Base-by-base conservation (phyloP, 129 eudicot genomes). In the Heracleum sosnowskyi region DNA sequence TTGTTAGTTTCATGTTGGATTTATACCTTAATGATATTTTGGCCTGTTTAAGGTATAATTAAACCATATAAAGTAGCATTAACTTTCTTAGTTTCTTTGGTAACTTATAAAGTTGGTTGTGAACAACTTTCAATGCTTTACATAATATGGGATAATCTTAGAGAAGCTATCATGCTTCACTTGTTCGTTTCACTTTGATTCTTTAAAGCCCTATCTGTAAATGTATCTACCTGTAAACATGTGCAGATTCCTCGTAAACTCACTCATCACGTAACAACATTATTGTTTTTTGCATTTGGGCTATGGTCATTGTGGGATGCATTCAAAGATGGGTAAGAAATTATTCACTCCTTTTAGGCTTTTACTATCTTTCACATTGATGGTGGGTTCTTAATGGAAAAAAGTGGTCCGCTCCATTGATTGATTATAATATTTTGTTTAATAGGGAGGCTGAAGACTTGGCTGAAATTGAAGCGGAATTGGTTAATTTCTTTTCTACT, bases 231-330 rank as follows among this genome's bases (percentile, higher is more conserved):
- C 44, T 72, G 37, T 77, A 46, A 79, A 80, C 34, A 57, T 46
- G 62, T 82, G 86, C 97, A 95, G 98, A 90, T 95, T 57, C 84
- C 98, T 0, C 89, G 96, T 53, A 87, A 90, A 78, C 87, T 85
- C 86, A 86, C 97, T 80, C 96, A 95, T 83, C 98, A 95, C 69
- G 83, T 91, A 42, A 90, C 98, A 78, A 95, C 98, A 18, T 39
- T 95, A 16, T 84, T 95, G 83, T 95, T 95, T 85, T 87, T 91
- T 78, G 97, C 90, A 34, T 95, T 94, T 79, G 98, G 98, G 47
- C 47, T 94, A 39, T 95, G 98, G 98, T 94, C 98, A 60, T 80
- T 94, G 60, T 94, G 98, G 98, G 98, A 94, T 83, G 98, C 92
- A 46, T 90, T 90, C 80, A 83, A 88, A 37, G 97, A 83, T 46